A percentile compares a stretch with the other conserved stretches of the same genome.
phyloP scores from a whole-genome alignment of 768 basidiomycete genomes.

The Hygrocybe punicea region DNA sequence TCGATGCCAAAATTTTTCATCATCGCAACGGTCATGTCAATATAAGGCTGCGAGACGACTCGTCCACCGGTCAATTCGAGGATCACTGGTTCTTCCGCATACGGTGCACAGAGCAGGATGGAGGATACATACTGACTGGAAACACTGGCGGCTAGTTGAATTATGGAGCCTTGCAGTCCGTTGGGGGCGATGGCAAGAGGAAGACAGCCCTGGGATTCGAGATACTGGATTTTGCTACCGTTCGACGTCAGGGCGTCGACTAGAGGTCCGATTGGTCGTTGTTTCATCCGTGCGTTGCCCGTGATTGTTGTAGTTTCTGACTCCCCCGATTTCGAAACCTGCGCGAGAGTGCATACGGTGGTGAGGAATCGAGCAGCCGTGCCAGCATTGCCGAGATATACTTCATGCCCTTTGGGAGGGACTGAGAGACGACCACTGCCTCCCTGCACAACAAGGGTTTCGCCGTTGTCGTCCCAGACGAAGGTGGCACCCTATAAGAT shows the following conservation, averaged over 20 bases:
- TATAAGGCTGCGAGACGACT: slow-evolving; percentile 98
- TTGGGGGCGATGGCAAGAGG: slow-evolving; percentile 82
- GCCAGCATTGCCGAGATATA: slow-evolving; percentile 96
- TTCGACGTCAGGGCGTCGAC: slow-evolving; percentile 86
- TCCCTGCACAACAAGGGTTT: slow-evolving; percentile 89
- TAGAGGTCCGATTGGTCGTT: slow-evolving; percentile 92
- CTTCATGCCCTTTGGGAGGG: slow-evolving; percentile 75
- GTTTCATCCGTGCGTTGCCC: slow-evolving; percentile 98
- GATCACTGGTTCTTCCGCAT: slow-evolving; percentile 76
- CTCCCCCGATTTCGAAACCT: slow-evolving; percentile 37
- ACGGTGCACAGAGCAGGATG: slow-evolving; percentile 94
- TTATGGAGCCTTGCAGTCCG: slow-evolving; percentile 76
- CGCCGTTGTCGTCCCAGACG: slow-evolving; percentile 93
- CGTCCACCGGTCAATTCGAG: slow-evolving; percentile 90
- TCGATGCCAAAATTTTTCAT: slow-evolving; percentile 88
- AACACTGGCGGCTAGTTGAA: slow-evolving; percentile 88
- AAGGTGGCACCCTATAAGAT: slow-evolving; percentile 77
- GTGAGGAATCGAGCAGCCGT: slow-evolving; percentile 97
- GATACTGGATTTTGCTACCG: slow-evolving; percentile 71
- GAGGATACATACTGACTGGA: slow-evolving; percentile 99
- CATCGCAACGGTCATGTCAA: slow-evolving; percentile 99
- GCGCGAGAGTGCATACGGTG: slow-evolving; percentile 89
- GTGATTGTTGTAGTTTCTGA: slow-evolving; percentile 74
- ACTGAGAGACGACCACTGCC: slow-evolving; percentile 76
- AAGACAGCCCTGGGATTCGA: slow-evolving; percentile 80